phyloP scores from a whole-genome alignment of 352 stramenopile species.

The Phytophthora ohioensis region DNA sequence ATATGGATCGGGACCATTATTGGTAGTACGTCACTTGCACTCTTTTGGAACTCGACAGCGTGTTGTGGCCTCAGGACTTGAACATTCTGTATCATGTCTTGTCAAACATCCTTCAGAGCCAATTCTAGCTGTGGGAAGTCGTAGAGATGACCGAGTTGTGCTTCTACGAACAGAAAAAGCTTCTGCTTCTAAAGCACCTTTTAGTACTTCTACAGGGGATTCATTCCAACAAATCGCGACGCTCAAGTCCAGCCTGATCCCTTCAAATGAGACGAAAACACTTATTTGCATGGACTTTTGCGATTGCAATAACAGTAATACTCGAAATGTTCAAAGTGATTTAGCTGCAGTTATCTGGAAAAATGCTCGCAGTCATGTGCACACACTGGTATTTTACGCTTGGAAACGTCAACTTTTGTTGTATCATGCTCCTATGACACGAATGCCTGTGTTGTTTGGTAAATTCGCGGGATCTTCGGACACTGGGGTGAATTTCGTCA shows the following conservation, averaged over 20 bases:
- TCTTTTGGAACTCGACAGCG: constrained; percentile 41
- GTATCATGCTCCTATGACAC: constrained; percentile 55
- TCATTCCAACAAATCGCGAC: constrained; percentile 43
- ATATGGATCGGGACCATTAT: constrained; percentile 54
- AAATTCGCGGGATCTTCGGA: constrained; percentile 44
- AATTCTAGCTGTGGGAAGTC: constrained; percentile 53
- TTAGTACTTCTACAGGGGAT: constrained; percentile 12
- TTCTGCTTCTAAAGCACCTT: background rate
- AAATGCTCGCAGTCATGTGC: constrained; percentile 40
- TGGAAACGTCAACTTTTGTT: constrained; percentile 52
- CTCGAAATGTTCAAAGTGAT: constrained; percentile 39
- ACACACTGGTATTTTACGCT: constrained; percentile 57
- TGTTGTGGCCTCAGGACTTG: constrained; percentile 51
- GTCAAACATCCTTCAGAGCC: constrained; percentile 57
- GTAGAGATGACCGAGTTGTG: constrained; percentile 41
- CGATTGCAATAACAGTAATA: constrained; percentile 19
- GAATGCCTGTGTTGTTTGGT: constrained; percentile 64
- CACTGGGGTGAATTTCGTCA: constrained; percentile 53
- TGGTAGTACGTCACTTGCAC: constrained; percentile 54
- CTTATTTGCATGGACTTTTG: constrained; percentile 46
- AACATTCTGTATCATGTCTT: constrained; percentile 55
- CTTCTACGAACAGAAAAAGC: constrained; percentile 44
- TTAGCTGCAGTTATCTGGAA: constrained; percentile 70
- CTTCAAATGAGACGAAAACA: constrained; percentile 6
- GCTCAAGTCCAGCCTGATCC: constrained; percentile 27